These are phyloP conservation scores for Fraxinus angustifolia DNA, from an alignment of 305 asterid genomes.

Conservation along the genomic window DNA sequence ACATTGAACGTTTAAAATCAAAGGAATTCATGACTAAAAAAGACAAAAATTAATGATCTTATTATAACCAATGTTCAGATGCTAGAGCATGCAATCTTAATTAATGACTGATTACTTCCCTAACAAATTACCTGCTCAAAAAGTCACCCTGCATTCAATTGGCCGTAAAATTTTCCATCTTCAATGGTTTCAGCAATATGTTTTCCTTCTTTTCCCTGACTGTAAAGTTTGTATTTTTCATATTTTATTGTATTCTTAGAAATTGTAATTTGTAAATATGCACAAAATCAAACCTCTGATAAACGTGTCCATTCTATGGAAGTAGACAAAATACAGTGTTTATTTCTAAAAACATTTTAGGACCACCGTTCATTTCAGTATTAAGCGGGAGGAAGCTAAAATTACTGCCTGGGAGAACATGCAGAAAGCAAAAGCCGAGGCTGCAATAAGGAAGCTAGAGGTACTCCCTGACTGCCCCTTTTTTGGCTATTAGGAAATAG, in stretches of 20 bases:
- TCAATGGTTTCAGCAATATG: not conserved
- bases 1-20: not conserved
- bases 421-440: slow-evolving; percentile 97
- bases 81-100: not conserved
- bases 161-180: not conserved
- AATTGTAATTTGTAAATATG: not conserved
- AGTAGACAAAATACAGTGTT: not conserved
- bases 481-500: not conserved
- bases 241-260: not conserved
- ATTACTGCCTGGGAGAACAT: slow-evolving; percentile 90
- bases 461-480: slow-evolving; percentile 31
- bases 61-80: not conserved
- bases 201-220: not conserved
- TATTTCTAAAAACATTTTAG: slow-evolving; percentile 8
- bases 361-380: slow-evolving; percentile 40
- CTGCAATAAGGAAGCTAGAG: slow-evolving; percentile 86
- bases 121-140: not conserved
- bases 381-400: slow-evolving; percentile 75
- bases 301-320: not conserved
- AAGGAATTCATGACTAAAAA: not conserved
- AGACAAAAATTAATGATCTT: not conserved
- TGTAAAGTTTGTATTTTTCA: not conserved
- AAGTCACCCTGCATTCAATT: not conserved
- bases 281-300: not conserved
- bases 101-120: not conserved